These are phyloP conservation scores for Debaryomyces fabryi DNA, from an alignment of 1,139 yeast genomes.

Conservation along the genomic window DNA sequence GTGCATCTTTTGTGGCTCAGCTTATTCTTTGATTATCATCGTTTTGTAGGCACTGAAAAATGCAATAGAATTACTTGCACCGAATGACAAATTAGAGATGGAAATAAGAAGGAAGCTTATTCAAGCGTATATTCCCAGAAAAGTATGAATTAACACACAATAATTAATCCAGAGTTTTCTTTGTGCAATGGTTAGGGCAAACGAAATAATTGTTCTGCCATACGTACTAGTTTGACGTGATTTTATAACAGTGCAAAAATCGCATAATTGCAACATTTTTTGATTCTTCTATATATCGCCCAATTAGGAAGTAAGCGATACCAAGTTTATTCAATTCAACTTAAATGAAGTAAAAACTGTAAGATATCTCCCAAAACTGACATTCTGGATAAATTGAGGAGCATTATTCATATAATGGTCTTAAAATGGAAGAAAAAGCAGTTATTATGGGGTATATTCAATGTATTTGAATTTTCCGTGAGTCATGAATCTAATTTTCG, in stretches of 20 bases:
- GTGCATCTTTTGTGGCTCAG: too few species aligned
- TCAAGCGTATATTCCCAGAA: too few species aligned
- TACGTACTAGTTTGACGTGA: not conserved
- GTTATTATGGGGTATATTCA: not conserved
- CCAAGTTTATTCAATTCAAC: not conserved
- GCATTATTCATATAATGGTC: not conserved
- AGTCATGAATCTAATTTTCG: not conserved
- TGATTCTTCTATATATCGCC: constrained; percentile 1
- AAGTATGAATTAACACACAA: not conserved
- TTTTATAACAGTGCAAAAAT: not conserved
- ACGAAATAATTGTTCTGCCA: not conserved
- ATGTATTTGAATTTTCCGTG: not conserved
- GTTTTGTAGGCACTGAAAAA: too few species aligned
- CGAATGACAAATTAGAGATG: too few species aligned
- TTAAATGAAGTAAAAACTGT: not conserved
- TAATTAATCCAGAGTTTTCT: too few species aligned
- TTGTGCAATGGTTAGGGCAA: too few species aligned
- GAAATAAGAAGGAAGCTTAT: too few species aligned
- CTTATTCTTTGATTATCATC: too few species aligned
- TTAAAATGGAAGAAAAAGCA: not conserved
- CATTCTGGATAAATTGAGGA: not conserved
- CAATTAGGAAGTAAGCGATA: constrained; percentile 10
- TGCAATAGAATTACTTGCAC: too few species aligned
- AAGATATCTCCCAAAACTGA: not conserved
- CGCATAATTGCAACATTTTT: not conserved